A percentile compares a stretch with the other conserved stretches of the same genome.
phyloP scores from a whole-genome alignment of 305 asterid genomes.

The Fraxinus greggii region DNA sequence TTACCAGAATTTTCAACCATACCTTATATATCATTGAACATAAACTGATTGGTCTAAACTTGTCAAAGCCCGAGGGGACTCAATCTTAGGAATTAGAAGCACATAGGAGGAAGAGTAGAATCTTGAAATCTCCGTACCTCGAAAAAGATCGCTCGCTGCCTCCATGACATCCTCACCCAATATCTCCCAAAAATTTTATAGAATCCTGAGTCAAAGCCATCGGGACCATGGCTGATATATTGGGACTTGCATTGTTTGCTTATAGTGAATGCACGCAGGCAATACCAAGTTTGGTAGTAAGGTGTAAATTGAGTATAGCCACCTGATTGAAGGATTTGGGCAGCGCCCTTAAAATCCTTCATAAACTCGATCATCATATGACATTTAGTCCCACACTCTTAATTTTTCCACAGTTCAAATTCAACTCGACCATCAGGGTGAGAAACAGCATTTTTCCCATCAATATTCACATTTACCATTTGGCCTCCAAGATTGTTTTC shows the following conservation, averaged over 20 bases:
- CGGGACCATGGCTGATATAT: constrained; percentile 55
- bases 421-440: constrained; percentile 98
- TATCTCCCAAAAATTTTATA: too few species aligned
- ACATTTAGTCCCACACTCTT: constrained; percentile 85
- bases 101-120: too few species aligned
- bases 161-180: too few species aligned
- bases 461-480: constrained; percentile 88
- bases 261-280: constrained; percentile 86
- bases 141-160: too few species aligned
- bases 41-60: too few species aligned
- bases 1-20: too few species aligned
- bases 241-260: constrained; percentile 96
- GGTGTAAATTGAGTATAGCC: constrained; percentile 92
- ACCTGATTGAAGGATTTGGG: constrained; percentile 88
- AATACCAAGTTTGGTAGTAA: constrained; percentile 93
- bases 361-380: constrained; percentile 88
- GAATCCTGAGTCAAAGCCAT: too few species aligned
- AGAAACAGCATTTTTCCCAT: constrained; percentile 97
- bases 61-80: too few species aligned
- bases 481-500: constrained; percentile 61
- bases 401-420: constrained; percentile 95
- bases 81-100: too few species aligned
- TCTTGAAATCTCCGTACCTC: too few species aligned
- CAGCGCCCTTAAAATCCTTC: constrained; percentile 91
- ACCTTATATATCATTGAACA: too few species aligned